A percentile compares a stretch with the other conserved stretches of the same genome.
phyloP scores from a whole-genome alignment of 2,329 filamentous ascomycete species.

The Fusarium sp. region DNA sequence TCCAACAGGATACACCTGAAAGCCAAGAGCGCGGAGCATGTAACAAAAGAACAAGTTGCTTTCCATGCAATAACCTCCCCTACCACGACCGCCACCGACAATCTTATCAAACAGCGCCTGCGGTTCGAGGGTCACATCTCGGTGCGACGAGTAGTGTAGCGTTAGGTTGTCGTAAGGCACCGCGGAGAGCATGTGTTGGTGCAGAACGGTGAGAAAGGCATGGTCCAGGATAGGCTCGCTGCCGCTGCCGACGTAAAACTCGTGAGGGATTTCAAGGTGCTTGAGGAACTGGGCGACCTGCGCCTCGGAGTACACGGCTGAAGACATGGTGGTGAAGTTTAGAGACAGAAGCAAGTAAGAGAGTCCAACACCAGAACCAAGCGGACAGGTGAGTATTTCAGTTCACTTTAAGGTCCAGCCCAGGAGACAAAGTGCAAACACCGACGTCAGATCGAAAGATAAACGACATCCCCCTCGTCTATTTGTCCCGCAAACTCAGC shows the following conservation, averaged over 20 bases:
- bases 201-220: constrained; percentile 50
- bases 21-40: constrained; percentile 60
- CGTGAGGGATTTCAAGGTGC: constrained; percentile 41
- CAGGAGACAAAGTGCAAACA: constrained; percentile 10
- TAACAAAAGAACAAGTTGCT: constrained; percentile 62
- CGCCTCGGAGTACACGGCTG: constrained; percentile 41
- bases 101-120: constrained; percentile 60
- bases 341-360: neutral
- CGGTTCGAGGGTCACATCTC: constrained; percentile 54
- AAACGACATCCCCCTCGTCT: constrained; percentile 24
- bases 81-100: constrained; percentile 51
- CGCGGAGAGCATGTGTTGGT: constrained; percentile 57
- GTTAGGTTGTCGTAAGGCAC: constrained; percentile 65
- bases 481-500: constrained; percentile 26
- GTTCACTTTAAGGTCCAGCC: constrained; percentile 13
- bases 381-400: constrained; percentile 3
- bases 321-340: constrained; percentile 38
- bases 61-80: constrained; percentile 70
- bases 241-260: constrained; percentile 36
- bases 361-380: constrained; percentile 1
- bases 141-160: constrained; percentile 58
- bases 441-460: constrained; percentile 28
- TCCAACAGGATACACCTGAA: constrained; percentile 62
- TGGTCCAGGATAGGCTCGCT: constrained; percentile 43
- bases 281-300: constrained; percentile 45